phyloP scores from a whole-genome alignment of 345 rosid genomes.

The Cardamine occulta region DNA sequence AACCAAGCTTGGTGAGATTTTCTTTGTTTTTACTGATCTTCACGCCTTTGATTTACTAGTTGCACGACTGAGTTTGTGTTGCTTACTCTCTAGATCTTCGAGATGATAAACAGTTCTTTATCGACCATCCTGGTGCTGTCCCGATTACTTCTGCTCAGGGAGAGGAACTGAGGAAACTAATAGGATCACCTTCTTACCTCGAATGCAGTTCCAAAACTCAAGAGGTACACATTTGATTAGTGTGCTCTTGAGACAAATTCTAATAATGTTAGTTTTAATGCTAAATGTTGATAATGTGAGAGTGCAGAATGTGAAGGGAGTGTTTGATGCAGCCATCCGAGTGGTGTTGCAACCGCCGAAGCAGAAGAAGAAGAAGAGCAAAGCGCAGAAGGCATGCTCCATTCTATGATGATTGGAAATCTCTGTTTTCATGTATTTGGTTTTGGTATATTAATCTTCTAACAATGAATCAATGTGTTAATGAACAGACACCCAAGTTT shows the following conservation, averaged over 20 bases:
- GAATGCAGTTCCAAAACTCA: slow-evolving; percentile 97
- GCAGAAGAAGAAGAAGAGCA: slow-evolving; percentile 84
- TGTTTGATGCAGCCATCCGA: slow-evolving; percentile 88
- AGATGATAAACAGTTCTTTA: slow-evolving; percentile 87
- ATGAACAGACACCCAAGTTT: slow-evolving; percentile 33
- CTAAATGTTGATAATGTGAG: slow-evolving; percentile 5
- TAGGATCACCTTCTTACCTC: slow-evolving; percentile 76
- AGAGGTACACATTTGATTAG: slow-evolving; percentile 59
- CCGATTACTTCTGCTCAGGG: slow-evolving; percentile 87
- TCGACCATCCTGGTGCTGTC: slow-evolving; percentile 93
- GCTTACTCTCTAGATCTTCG: slow-evolving; percentile 68
- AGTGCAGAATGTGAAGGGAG: slow-evolving; percentile 84
- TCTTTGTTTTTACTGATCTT: slow-evolving; percentile 8
- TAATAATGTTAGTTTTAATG: not conserved
- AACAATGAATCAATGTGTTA: slow-evolving; percentile 31
- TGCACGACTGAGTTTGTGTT: slow-evolving; percentile 20
- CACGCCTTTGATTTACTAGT: not conserved
- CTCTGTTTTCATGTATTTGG: slow-evolving; percentile 22
- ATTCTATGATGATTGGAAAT: slow-evolving; percentile 58
- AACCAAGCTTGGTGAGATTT: slow-evolving; percentile 81
- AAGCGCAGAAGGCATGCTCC: slow-evolving; percentile 89
- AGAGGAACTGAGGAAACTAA: slow-evolving; percentile 86
- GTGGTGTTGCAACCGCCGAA: slow-evolving; percentile 98
- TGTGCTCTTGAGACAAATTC: not conserved
- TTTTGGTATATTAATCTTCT: slow-evolving; percentile 32